Percentiles rank a stretch among this genome's conserved stretches.
Evolutionary conservation across 352 stramenopile species (phyloP).

Genomic region (Globisporangium radiosum): DNA sequence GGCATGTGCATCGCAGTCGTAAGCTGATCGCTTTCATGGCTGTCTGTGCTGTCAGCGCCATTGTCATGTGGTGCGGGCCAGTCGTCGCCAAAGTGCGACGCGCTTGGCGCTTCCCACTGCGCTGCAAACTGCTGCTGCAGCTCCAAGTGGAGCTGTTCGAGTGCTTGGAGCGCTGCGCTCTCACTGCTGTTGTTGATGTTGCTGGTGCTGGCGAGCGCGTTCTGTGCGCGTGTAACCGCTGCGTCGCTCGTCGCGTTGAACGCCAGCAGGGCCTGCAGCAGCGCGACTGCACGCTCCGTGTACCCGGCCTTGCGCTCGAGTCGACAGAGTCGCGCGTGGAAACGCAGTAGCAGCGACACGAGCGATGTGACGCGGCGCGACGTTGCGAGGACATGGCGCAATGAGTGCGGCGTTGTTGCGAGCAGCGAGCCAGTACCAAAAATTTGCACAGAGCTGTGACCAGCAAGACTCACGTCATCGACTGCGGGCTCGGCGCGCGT

Average conservation of each 20-base stretch:
- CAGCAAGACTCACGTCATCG: background rate
- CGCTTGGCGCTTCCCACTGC: conserved; percentile 21
- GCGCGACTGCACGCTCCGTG: conserved; percentile 52
- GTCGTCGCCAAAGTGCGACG: conserved; percentile 21
- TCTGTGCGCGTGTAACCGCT: too few relatives aligned
- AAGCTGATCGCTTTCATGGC: background rate
- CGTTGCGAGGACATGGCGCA: too few relatives aligned
- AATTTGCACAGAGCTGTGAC: conserved; percentile 17
- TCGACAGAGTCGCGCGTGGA: conserved; percentile 43
- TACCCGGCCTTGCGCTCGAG: conserved; percentile 56
- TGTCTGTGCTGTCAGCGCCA: background rate
- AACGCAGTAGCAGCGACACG: conserved; percentile 21
- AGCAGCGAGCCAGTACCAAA: conserved; percentile 22
- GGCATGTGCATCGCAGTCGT: conserved; percentile 2
- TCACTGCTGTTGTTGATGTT: background rate
- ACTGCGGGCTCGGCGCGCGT: background rate
- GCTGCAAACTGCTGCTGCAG: conserved; percentile 25
- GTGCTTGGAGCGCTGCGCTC: too few relatives aligned
- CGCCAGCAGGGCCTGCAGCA: conserved; percentile 56
- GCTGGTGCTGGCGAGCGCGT: background rate
- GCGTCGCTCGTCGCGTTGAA: conserved; percentile 24
- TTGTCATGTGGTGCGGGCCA: background rate
- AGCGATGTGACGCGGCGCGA: background rate
- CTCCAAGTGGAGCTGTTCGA: conserved; percentile 4
- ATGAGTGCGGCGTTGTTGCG: background rate